Conservation (phyloP, 495 filamentous ascomycete species). For the Penicillium desertorum region DNA sequence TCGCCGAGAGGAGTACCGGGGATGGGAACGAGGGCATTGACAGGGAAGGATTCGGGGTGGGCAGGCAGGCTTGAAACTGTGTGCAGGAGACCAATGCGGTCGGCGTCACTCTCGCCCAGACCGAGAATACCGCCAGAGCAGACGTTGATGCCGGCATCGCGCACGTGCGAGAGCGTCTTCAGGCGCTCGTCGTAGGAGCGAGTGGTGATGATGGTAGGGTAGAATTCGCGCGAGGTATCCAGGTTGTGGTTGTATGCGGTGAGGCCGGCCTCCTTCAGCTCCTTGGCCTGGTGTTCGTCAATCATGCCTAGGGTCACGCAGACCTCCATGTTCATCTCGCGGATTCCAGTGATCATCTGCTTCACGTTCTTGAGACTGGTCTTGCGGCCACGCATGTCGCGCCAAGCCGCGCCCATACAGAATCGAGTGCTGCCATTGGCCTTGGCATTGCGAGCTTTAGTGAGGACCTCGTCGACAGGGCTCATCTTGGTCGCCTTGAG, state of each 20-base stretch:
- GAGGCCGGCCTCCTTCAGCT: constrained; percentile 76
- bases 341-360: constrained; percentile 75
- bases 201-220: constrained; percentile 77
- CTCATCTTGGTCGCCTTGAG: constrained; percentile 74
- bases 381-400: constrained; percentile 87
- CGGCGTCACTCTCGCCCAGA: constrained; percentile 69
- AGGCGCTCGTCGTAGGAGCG: constrained; percentile 81
- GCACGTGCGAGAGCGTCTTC: constrained; percentile 68
- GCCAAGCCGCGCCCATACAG: constrained; percentile 90
- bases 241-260: constrained; percentile 92
- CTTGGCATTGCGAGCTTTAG: constrained; percentile 71
- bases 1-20: constrained; percentile 79
- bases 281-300: constrained; percentile 69
- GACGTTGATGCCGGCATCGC: constrained; percentile 79
- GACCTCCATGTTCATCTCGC: constrained; percentile 78
- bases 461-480: constrained; percentile 73
- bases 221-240: constrained; percentile 83
- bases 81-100: constrained; percentile 76
- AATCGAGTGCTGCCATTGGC: constrained; percentile 79
- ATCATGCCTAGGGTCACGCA: constrained; percentile 92
- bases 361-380: constrained; percentile 73
- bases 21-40: constrained; percentile 83
- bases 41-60: constrained; percentile 82
- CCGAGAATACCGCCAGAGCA: constrained; percentile 83
- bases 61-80: constrained; percentile 71